Evolutionary conservation across 257 asterid genomes (phyloP).

Genomic region (Solanum infundibuliforme): DNA sequence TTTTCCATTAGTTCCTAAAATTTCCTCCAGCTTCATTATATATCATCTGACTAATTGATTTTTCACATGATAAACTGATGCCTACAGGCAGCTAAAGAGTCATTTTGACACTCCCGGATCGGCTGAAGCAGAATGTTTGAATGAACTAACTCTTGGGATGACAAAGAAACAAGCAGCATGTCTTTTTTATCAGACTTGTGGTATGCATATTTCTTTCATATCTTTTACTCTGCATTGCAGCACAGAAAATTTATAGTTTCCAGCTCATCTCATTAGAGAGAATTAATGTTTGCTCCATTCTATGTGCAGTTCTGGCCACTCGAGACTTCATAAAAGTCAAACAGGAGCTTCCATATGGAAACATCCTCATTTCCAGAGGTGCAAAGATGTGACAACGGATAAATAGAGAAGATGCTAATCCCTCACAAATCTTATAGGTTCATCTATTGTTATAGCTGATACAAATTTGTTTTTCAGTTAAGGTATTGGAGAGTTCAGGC

Average conservation of each 20-base stretch:
- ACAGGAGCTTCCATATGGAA: conserved; percentile 64
- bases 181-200: conserved; percentile 83
- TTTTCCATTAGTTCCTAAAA: not conserved
- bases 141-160: conserved; percentile 66
- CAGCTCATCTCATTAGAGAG: not conserved
- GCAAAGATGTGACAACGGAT: conserved; percentile 44
- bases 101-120: conserved; percentile 81
- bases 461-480: not conserved
- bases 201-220: conserved; percentile 18
- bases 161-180: conserved; percentile 60
- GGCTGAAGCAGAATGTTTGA: conserved; percentile 51
- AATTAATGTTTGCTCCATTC: not conserved
- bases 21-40: not conserved
- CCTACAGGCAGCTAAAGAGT: conserved; percentile 72
- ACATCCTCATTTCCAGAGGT: conserved; percentile 74
- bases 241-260: not conserved
- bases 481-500: not conserved
- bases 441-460: not conserved
- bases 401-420: not conserved
- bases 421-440: not conserved
- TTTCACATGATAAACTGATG: not conserved
- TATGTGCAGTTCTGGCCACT: conserved; percentile 69
- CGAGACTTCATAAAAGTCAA: conserved; percentile 42
- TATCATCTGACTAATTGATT: not conserved
- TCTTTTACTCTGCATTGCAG: not conserved